These are phyloP conservation scores for Plasmodium relictum DNA, from an alignment of 169 alveolate genomes.

Conservation along the genomic window DNA sequence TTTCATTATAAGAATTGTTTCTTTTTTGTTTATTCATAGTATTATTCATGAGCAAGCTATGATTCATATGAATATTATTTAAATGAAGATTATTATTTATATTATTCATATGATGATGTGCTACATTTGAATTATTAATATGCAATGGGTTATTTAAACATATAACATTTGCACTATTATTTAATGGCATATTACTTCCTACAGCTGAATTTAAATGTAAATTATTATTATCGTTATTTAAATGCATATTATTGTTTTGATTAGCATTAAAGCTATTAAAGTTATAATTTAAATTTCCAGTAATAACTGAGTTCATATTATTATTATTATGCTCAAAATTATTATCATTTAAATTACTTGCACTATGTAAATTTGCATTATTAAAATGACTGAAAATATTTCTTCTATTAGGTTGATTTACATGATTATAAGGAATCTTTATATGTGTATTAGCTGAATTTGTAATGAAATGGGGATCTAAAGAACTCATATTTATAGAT, in stretches of 20 bases:
- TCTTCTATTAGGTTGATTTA: slow-evolving; percentile 38
- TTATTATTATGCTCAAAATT: slow-evolving; percentile 27
- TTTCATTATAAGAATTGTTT: slow-evolving; percentile 22
- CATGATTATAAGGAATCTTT: slow-evolving; percentile 57
- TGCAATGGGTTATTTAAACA: slow-evolving; percentile 35
- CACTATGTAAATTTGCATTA: neutral
- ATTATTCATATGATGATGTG: slow-evolving; percentile 52
- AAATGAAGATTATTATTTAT: neutral
- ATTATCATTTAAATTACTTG: slow-evolving; percentile 2
- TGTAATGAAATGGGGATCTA: slow-evolving; percentile 47
- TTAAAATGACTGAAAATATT: slow-evolving; percentile 47
- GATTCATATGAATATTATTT: slow-evolving; percentile 50
- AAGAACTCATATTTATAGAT: slow-evolving; percentile 21
- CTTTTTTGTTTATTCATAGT: slow-evolving; percentile 32
- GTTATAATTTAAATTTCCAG: slow-evolving; percentile 21
- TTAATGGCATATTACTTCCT: slow-evolving; percentile 21
- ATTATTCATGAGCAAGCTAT: slow-evolving; percentile 27
- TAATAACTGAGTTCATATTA: slow-evolving; percentile 25
- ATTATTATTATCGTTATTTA: slow-evolving; percentile 20
- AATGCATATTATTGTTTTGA: neutral
- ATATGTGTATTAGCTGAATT: slow-evolving; percentile 25
- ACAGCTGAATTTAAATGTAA: slow-evolving; percentile 22
- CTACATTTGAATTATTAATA: slow-evolving; percentile 2
- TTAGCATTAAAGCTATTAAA: slow-evolving; percentile 20
- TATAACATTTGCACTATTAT: slow-evolving; percentile 20